Evolutionary conservation across 352 stramenopile genomes (phyloP).

Genomic region (Globisporangium orthogonon): DNA sequence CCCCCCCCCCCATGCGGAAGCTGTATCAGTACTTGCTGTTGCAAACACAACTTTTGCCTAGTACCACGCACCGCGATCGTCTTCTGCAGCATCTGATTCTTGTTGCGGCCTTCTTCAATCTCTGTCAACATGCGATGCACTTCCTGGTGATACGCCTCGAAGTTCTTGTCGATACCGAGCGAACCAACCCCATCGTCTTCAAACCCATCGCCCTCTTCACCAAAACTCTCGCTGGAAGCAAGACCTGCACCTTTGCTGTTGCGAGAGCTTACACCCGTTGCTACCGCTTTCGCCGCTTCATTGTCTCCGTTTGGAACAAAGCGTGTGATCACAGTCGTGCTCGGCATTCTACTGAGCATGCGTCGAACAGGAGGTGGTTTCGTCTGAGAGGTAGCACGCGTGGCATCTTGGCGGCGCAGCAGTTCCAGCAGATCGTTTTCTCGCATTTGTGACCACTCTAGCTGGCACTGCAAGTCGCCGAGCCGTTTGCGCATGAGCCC

Average conservation of each 20-base stretch:
- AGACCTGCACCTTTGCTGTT: neutral
- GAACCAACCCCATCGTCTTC: constrained; percentile 1
- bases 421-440: constrained; percentile 54
- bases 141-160: constrained; percentile 67
- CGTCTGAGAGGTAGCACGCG: neutral
- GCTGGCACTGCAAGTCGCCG: constrained; percentile 30
- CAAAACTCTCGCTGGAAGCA: neutral
- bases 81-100: constrained; percentile 61
- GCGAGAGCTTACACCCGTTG: neutral
- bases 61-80: constrained; percentile 37
- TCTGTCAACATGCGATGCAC: constrained; percentile 54
- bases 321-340: constrained; percentile 53
- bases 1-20: too few species aligned
- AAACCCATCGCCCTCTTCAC: constrained; percentile 7
- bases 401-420: constrained; percentile 16
- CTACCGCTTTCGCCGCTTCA: constrained; percentile 6
- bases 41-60: neutral
- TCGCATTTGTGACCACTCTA: constrained; percentile 63
- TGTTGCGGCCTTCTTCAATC: constrained; percentile 54
- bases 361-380: constrained; percentile 26
- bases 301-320: constrained; percentile 17
- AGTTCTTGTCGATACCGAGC: constrained; percentile 23
- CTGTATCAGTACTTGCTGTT: too few species aligned
- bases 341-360: constrained; percentile 60
- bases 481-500: constrained; percentile 37